A percentile compares a stretch with the other conserved stretches of the same genome.
phyloP scores from a whole-genome alignment of 495 filamentous ascomycete genomes.

The Neurospora terricola region DNA sequence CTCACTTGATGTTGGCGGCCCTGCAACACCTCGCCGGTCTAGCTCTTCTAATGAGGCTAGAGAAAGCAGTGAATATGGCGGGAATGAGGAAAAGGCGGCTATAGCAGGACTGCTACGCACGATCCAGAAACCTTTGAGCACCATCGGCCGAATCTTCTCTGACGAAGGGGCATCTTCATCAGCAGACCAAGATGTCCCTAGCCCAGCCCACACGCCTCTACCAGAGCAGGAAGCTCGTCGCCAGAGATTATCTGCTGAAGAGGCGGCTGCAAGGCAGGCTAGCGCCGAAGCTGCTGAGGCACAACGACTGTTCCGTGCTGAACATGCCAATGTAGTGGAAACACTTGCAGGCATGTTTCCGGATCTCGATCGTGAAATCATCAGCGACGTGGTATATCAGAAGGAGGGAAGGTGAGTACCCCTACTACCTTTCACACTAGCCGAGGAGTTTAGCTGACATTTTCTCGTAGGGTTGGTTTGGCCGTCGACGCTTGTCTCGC shows the following conservation, averaged over 20 bases:
- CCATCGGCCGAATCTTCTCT: slow-evolving; percentile 95
- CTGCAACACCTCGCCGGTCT: slow-evolving; percentile 28
- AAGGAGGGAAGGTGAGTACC: slow-evolving; percentile 77
- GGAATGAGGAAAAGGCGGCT: slow-evolving; percentile 62
- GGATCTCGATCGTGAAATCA: slow-evolving; percentile 78
- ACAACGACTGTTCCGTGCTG: slow-evolving; percentile 67
- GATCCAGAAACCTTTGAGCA: slow-evolving; percentile 84
- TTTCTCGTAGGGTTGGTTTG: slow-evolving; percentile 58
- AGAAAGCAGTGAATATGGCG: slow-evolving; percentile 21
- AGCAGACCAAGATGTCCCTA: slow-evolving; percentile 29
- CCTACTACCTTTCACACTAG: not conserved
- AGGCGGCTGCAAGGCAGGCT: slow-evolving; percentile 88
- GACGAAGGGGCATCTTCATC: slow-evolving; percentile 49
- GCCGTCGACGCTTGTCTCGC: slow-evolving; percentile 90
- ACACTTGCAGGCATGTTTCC: slow-evolving; percentile 90
- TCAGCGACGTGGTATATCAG: slow-evolving; percentile 85
- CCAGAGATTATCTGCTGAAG: slow-evolving; percentile 57
- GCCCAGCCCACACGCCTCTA: slow-evolving; percentile 48
- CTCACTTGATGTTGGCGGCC: slow-evolving; percentile 37
- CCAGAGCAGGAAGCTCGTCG: slow-evolving; percentile 35
- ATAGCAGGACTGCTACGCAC: slow-evolving; percentile 80
- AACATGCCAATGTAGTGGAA: slow-evolving; percentile 87
- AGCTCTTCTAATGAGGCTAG: slow-evolving; percentile 33
- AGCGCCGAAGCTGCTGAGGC: slow-evolving; percentile 89
- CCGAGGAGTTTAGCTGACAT: slow-evolving; percentile 12